These are phyloP conservation scores for Phytophthora pisi DNA, from an alignment of 352 stramenopile species.

Conservation along the genomic window DNA sequence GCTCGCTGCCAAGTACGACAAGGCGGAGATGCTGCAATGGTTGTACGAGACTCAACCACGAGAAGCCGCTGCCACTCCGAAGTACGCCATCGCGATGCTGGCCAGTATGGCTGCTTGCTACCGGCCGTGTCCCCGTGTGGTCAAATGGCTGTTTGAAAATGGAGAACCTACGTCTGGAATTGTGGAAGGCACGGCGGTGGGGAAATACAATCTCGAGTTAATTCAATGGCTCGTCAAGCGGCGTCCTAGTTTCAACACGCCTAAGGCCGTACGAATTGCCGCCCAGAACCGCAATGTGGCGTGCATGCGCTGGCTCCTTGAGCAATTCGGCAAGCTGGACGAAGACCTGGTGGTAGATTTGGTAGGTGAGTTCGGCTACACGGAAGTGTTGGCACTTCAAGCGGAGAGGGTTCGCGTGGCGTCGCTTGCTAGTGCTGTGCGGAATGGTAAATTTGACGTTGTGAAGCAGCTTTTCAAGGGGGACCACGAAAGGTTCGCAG, in stretches of 20 bases:
- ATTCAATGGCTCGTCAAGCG: slow-evolving; percentile 1
- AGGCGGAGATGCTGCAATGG: neutral
- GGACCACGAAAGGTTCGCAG: no score
- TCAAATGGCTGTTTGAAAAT: slow-evolving; percentile 1
- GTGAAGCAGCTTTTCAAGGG: neutral
- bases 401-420: neutral
- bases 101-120: neutral
- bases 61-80: neutral
- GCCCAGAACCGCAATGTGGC: neutral
- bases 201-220: neutral
- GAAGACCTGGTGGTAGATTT: neutral
- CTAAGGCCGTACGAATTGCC: neutral
- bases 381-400: neutral
- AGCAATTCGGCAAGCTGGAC: neutral
- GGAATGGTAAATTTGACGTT: neutral
- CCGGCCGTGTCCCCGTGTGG: neutral
- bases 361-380: neutral
- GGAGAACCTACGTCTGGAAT: neutral
- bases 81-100: neutral
- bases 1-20: neutral
- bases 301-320: neutral
- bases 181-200: neutral
- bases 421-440: neutral
- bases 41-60: slow-evolving; percentile 3
- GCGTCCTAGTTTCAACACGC: neutral